Evolutionary conservation across 2,329 filamentous ascomycete genomes (phyloP).

Genomic region (Cryphonectria japonica): DNA sequence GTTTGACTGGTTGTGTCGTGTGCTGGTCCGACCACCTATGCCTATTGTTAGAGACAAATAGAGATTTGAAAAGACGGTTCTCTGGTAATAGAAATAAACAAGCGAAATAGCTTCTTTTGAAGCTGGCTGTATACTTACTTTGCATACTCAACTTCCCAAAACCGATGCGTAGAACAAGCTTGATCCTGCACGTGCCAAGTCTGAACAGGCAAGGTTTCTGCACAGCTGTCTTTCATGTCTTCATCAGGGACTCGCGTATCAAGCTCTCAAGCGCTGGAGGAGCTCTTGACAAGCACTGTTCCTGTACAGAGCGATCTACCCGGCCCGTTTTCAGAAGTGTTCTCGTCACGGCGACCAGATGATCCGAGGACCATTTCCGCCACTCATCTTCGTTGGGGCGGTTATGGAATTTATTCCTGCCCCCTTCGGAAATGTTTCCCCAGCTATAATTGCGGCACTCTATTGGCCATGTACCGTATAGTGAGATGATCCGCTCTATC

Average conservation of each 20-base stretch:
- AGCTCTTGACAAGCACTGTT: neutral
- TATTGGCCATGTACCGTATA: neutral
- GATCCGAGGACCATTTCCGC: neutral
- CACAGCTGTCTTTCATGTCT: neutral
- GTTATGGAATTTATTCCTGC: too few species aligned
- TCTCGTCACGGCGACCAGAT: neutral
- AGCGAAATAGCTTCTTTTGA: neutral
- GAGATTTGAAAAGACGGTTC: too few species aligned
- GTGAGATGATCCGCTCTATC: neutral
- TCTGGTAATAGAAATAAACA: too few species aligned
- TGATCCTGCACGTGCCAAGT: neutral
- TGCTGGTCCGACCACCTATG: neutral
- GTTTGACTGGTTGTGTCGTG: too few species aligned
- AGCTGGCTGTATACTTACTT: neutral
- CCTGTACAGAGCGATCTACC: neutral
- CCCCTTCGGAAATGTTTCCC: too few species aligned
- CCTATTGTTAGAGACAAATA: neutral
- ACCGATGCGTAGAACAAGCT: neutral
- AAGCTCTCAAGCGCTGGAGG: neutral
- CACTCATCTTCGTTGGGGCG: too few species aligned
- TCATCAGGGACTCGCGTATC: neutral
- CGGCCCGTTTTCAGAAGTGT: neutral
- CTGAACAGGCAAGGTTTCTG: neutral
- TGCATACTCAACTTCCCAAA: neutral
- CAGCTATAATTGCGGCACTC: neutral